Evolutionary conservation across 148 eudicot genomes (phyloP).

Genomic region (Rhododendron kiyosumense): DNA sequence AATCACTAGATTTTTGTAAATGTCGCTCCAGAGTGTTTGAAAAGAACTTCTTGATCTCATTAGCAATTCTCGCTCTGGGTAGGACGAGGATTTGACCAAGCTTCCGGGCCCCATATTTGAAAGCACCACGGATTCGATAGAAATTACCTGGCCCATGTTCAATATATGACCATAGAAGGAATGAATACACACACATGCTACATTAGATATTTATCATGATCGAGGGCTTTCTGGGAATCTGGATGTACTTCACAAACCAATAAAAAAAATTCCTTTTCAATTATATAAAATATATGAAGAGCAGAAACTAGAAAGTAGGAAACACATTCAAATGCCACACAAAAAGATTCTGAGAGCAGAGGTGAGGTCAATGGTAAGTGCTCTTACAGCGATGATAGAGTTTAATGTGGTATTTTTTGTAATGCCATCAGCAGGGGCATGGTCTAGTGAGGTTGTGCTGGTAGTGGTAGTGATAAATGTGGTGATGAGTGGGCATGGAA

Average conservation of each 20-base stretch:
- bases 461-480: not conserved
- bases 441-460: not conserved
- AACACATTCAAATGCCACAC: not conserved
- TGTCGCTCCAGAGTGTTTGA: constrained; percentile 41
- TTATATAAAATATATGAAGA: not conserved
- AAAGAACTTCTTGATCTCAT: constrained; percentile 41
- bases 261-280: not conserved
- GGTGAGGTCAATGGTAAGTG: not conserved
- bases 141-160: constrained; percentile 32
- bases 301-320: not conserved
- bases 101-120: constrained; percentile 50
- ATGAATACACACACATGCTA: not conserved
- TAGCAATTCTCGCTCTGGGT: constrained; percentile 31
- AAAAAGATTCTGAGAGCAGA: not conserved
- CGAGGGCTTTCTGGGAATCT: not conserved
- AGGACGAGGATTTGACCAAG: constrained; percentile 37
- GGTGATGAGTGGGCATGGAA: not conserved
- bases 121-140: constrained; percentile 51
- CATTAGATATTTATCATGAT: not conserved
- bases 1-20: constrained; percentile 12
- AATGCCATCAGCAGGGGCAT: not conserved
- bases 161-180: not conserved
- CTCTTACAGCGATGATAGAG: not conserved
- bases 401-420: not conserved
- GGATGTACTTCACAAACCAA: not conserved